Evolutionary conservation across 169 alveolate species (phyloP).

Genomic region (Eimeria maxima): DNA sequence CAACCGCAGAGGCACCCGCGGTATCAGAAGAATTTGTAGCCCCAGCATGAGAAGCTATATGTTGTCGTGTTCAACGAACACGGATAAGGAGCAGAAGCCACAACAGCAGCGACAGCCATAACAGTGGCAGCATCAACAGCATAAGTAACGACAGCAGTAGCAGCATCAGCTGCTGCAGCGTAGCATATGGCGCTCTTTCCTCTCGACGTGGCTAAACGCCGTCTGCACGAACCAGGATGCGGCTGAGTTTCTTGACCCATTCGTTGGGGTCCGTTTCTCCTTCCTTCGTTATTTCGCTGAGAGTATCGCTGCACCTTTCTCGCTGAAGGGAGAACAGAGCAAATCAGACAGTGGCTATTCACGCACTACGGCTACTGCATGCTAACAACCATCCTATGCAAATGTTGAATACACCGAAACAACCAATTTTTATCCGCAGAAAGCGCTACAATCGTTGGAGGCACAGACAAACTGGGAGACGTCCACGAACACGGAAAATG

Average conservation of each 20-base stretch:
- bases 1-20: background rate
- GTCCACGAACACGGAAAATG: no score
- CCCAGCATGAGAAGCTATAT: background rate
- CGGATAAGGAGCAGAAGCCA: background rate
- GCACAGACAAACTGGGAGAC: no score
- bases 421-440: no score
- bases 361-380: background rate
- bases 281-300: conserved; percentile 85
- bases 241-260: conserved; percentile 94
- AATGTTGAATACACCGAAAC: background rate
- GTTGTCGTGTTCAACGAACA: no score
- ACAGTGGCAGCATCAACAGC: background rate
- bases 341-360: background rate
- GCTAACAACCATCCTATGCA: background rate
- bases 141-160: background rate
- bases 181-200: background rate
- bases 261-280: conserved; percentile 95
- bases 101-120: background rate
- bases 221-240: conserved; percentile 86
- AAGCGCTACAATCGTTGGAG: no score
- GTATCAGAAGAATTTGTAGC: background rate
- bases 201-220: background rate
- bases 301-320: conserved; percentile 71
- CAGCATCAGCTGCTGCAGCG: background rate
- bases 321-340: conserved; percentile 36